Evolutionary conservation across 345 rosid species (phyloP).

Genomic region (Lagerstroemia speciosa): DNA sequence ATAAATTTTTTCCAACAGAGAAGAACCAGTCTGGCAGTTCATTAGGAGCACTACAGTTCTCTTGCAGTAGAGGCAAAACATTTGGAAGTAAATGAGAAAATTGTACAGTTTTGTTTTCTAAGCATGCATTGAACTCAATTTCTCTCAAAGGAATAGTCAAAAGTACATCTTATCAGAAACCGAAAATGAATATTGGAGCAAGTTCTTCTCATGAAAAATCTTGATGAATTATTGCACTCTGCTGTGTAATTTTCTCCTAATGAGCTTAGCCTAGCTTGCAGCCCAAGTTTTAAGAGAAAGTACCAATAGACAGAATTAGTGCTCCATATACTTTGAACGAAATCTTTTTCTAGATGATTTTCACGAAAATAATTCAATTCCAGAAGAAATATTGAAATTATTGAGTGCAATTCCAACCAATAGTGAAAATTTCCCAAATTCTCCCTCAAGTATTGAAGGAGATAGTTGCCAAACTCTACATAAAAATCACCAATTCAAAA

Average conservation of each 20-base stretch:
- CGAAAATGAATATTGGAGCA: too few species aligned
- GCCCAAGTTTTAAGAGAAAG: background rate
- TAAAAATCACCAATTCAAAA: background rate
- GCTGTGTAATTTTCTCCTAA: background rate
- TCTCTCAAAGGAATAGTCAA: background rate
- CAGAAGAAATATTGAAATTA: background rate
- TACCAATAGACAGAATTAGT: too few species aligned
- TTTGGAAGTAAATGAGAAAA: background rate
- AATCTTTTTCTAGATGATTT: background rate
- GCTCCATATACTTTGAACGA: too few species aligned
- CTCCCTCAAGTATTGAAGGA: background rate
- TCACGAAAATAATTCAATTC: background rate
- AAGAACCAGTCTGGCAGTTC: background rate
- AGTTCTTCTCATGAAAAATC: background rate
- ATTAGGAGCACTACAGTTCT: background rate
- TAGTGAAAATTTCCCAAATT: background rate
- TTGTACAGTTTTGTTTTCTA: background rate
- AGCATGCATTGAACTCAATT: background rate
- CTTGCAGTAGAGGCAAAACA: background rate
- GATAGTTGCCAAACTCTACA: background rate
- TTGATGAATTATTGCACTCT: background rate
- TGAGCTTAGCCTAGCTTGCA: background rate
- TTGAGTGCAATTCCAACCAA: background rate
- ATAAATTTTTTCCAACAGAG: background rate
- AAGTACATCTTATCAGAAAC: too few species aligned